These are phyloP conservation scores for Leishmania braziliensis DNA, from an alignment of 208 protist species.

Conservation along the genomic window DNA sequence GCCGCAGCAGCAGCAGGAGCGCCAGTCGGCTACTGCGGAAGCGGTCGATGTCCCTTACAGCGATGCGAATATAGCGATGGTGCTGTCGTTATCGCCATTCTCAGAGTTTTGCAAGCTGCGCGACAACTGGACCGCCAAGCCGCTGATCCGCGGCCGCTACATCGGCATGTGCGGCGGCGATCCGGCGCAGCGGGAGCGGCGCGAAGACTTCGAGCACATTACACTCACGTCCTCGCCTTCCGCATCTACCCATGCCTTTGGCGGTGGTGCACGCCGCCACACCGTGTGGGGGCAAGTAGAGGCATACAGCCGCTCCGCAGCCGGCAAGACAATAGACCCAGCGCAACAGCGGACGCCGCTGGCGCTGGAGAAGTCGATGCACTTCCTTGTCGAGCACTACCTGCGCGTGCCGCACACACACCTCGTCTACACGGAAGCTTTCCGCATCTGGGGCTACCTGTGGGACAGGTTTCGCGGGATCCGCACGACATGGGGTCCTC, in stretches of 20 bases:
- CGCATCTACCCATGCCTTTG: conserved; percentile 1
- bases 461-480: conserved; percentile 86
- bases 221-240: conserved; percentile 4
- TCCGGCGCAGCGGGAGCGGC: conserved; percentile 38
- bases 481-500: conserved; percentile 76
- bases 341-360: conserved; percentile 53
- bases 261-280: not conserved
- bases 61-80: conserved; percentile 40
- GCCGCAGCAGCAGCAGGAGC: not conserved
- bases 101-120: conserved; percentile 44
- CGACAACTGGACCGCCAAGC: conserved; percentile 29
- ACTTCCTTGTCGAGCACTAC: conserved; percentile 87
- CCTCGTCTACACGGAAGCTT: conserved; percentile 58
- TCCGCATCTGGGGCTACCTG: conserved; percentile 80
- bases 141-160: conserved; percentile 50
- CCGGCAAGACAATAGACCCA: conserved; percentile 62
- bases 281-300: conserved; percentile 44
- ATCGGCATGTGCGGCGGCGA: conserved; percentile 63
- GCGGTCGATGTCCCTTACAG: conserved; percentile 16
- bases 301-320: conserved; percentile 70
- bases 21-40: not conserved
- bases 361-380: conserved; percentile 85
- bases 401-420: conserved; percentile 70
- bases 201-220: conserved; percentile 51
- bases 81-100: conserved; percentile 56